Base-by-base conservation (phyloP, 1,284 basidiomycete species). In the Retiboletus flavoniger region DNA sequence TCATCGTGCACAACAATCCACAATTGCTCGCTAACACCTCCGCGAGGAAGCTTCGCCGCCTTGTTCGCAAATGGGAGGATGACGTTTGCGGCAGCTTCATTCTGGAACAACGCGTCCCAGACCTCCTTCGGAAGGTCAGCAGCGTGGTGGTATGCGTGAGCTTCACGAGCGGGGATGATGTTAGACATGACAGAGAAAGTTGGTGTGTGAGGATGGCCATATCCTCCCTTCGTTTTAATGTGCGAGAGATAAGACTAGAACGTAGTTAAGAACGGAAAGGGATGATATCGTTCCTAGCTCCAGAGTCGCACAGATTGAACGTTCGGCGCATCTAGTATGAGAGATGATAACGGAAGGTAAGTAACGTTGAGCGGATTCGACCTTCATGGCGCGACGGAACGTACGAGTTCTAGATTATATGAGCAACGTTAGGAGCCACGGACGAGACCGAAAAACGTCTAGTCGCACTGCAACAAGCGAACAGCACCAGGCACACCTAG, bases 61-160 rank as follows among this genome's bases (percentile, higher is more conserved):
- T 67, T 67, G 35, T 28, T 53, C 0, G 80, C 74, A 26, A 75
- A 72, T 0, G 87, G 83, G 10, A 82, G 73, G 29, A 87, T 74
- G 38, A 80, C 65, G 54, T 89, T 89, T 2, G 84, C 75, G 16
- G 73, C 63, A 3, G 71, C 70, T 24, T 78, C 74, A 40, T 78
- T 60, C 11, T 63, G 60, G 9, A 58, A 47, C 26, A 87, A 67
- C 0, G 71, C 68, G 2, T 61, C 55, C 74, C 75, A 76, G 8
- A 79, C 76, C 0, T 60, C 51, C 1, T 55, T 5, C 3, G 75
- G 70, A 7, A 80, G 21, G 2, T 62, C 56, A 1, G 53, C 21
- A 9, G 66, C 60, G 2, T 57, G 48, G 7, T 14, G 44, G 47
- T 50, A 66, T 4, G 46, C 13, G 26, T 19, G 10, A 11, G 26